Evolutionary conservation across 1,284 basidiomycete genomes (phyloP), one percentile per base, ranked within the genome.

Genomic region (Mycosarcoma mackinlayi): DNA sequence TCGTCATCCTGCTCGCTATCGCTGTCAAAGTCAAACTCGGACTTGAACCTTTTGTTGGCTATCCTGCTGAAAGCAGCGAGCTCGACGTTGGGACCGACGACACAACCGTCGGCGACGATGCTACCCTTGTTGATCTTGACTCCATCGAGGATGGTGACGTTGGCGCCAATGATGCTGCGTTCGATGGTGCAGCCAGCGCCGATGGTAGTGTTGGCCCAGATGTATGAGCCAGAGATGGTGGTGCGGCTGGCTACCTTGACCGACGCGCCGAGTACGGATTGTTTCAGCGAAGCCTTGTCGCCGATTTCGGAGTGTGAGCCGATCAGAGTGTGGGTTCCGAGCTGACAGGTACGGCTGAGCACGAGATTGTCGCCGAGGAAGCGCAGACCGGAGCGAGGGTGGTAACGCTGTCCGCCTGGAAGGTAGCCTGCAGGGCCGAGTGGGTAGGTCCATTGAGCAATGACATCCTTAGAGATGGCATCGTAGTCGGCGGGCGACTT

Each of bases 401-500:
- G 62, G 58, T 78, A 78, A 25, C 56, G 48, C 35, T 64, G 52
- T 40, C 88, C 89, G 24, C 90, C 89, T 0, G 93, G 93, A 70
- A 94, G 89, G 79, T 93, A 93, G 79, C 94, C 89, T 77, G 96
- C 94, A 10, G 95, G 95, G 1, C 94, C 92, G 18, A 98, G 86
- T 1, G 95, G 96, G 84, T 93, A 95, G 3, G 92, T 92, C 92
- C 93, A 95, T 67, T 94, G 86, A 25, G 91, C 88, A 33, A 98
- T 84, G 45, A 98, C 92, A 78, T 98, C 94, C 82, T 92, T 92
- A n/a, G 49, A 62, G 46, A 76, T 64, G 14, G 70, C 78, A 35
- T 81, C 78, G 61, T 80, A 82, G 25, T 75, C 70, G 6, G 64
- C 65, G 1, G 77, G 73, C 24, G 71, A 71, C 50, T 68, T 69